Conservation (phyloP, 495 filamentous ascomycete species). For the Trichoderma erinaceum region DNA sequence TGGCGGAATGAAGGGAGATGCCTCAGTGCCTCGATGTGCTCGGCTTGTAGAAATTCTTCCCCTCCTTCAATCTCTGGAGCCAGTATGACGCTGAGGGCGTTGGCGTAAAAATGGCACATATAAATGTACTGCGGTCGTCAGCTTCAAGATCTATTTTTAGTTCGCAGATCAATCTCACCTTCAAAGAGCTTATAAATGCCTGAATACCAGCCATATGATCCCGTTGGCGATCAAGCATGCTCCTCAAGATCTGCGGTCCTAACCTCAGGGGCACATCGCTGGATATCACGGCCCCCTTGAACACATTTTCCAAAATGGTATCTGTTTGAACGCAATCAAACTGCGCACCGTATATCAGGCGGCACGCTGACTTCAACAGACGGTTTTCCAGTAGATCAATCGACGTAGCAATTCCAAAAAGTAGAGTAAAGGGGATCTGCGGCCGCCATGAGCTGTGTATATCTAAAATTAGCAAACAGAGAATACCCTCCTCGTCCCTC, state of each 20-base stretch:
- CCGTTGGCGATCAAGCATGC: conserved; percentile 68
- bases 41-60: conserved; percentile 38
- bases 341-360: conserved; percentile 64
- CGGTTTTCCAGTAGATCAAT: conserved; percentile 82
- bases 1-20: conserved; percentile 73
- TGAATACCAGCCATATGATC: conserved; percentile 86
- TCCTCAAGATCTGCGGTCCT: conserved; percentile 56
- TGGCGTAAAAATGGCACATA: conserved; percentile 95
- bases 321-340: conserved; percentile 79
- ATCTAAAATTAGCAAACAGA: conserved; percentile 18
- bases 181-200: conserved; percentile 69
- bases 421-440: conserved; percentile 80
- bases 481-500: not conserved
- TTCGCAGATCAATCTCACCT: conserved; percentile 45
- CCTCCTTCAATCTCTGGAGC: conserved; percentile 33
- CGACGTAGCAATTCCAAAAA: conserved; percentile 88
- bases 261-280: conserved; percentile 53
- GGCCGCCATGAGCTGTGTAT: conserved; percentile 67
- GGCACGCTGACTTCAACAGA: conserved; percentile 66
- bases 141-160: not conserved
- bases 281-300: conserved; percentile 59
- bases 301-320: conserved; percentile 71
- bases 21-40: conserved; percentile 69
- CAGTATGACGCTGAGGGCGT: conserved; percentile 66
- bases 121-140: conserved; percentile 63